Evolutionary conservation across 2,329 filamentous ascomycete genomes (phyloP).

Genomic region (Ceratocystiopsis sp.): DNA sequence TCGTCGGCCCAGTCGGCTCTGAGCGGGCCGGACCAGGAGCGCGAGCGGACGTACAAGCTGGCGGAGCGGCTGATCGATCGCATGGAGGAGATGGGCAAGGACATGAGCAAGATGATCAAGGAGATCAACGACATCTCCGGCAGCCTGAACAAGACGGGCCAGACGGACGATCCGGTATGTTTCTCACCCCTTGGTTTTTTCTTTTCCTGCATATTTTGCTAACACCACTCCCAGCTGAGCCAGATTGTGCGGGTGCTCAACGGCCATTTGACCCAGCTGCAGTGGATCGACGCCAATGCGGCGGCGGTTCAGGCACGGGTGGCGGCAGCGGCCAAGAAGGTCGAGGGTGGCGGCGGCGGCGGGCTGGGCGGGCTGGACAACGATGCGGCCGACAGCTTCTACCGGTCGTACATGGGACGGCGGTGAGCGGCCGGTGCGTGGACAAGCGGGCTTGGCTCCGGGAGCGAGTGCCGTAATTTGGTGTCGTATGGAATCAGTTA

Average conservation of each 20-base stretch:
- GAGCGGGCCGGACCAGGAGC: constrained; percentile 82
- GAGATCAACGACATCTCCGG: constrained; percentile 93
- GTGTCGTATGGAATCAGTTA: neutral
- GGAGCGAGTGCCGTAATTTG: neutral
- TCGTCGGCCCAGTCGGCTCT: constrained; percentile 19
- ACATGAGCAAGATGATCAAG: constrained; percentile 90
- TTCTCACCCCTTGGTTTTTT: neutral
- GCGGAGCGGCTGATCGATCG: constrained; percentile 85
- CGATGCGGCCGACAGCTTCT: constrained; percentile 75
- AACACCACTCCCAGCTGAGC: constrained; percentile 44
- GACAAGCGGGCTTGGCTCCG: too few species aligned
- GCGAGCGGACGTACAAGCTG: constrained; percentile 88
- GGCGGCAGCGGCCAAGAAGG: constrained; percentile 61
- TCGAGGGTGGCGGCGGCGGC: constrained; percentile 40
- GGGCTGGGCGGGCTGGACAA: constrained; percentile 40
- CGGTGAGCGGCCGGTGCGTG: constrained; percentile 25
- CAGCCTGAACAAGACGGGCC: constrained; percentile 73
- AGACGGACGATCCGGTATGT: constrained; percentile 73
- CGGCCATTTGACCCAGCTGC: constrained; percentile 75
- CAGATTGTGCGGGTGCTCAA: constrained; percentile 95
- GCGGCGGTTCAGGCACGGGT: constrained; percentile 71
- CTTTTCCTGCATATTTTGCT: neutral
- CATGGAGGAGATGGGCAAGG: constrained; percentile 84
- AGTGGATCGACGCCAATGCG: constrained; percentile 82
- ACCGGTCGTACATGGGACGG: constrained; percentile 69